Conservation (phyloP, 441 rosid genomes). For the Rhodomyrtus psidioides region DNA sequence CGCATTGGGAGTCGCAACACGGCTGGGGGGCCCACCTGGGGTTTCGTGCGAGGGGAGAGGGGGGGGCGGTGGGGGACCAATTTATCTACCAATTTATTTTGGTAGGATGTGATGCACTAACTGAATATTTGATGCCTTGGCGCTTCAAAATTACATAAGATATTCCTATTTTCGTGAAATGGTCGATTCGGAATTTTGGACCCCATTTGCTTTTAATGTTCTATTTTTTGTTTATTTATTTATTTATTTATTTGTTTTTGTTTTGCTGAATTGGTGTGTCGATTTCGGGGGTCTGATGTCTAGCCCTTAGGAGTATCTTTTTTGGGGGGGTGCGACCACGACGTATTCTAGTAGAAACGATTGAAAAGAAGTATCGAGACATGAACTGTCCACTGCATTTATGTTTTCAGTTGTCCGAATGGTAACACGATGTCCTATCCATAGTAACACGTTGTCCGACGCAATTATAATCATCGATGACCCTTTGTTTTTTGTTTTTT, state of each 20-base stretch:
- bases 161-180: neutral
- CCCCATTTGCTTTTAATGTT: neutral
- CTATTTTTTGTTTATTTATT: too few relatives aligned
- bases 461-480: too few relatives aligned
- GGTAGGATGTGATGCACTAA: neutral
- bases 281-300: neutral
- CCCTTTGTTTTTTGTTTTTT: too few relatives aligned
- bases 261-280: neutral
- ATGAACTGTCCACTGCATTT: neutral
- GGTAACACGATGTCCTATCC: neutral
- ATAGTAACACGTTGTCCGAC: accelerated
- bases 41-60: neutral
- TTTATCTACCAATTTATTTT: neutral
- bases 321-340: accelerated
- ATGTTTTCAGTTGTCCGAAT: neutral
- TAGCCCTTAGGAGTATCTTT: neutral
- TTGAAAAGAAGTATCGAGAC: too few relatives aligned
- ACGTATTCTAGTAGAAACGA: neutral
- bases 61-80: neutral
- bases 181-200: neutral
- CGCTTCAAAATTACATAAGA: neutral
- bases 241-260: neutral
- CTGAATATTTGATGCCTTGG: neutral
- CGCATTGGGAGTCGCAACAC: neutral
- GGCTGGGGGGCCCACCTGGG: neutral